phyloP scores from a whole-genome alignment of 108 stramenopile species.

The Conticribra guillardii region DNA sequence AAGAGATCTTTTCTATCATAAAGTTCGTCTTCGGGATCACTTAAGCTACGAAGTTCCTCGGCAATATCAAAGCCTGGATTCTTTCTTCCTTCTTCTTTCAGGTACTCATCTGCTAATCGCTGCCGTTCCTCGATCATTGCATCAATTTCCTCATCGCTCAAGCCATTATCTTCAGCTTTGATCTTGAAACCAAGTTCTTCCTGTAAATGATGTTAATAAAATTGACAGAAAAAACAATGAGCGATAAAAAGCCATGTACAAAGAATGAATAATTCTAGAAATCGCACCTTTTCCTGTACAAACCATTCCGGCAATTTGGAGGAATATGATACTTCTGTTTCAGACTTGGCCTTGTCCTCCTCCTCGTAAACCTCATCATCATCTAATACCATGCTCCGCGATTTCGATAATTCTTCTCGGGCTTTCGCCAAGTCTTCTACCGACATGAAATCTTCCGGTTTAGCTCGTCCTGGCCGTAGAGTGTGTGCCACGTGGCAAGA shows the following conservation, averaged over 20 bases:
- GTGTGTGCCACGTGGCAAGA: no score
- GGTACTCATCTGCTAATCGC: slow-evolving; percentile 36
- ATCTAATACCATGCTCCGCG: background rate
- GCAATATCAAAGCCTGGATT: slow-evolving; percentile 39
- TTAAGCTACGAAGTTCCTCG: slow-evolving; percentile 38
- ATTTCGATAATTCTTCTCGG: slow-evolving; percentile 6
- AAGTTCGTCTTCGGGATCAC: slow-evolving; percentile 45
- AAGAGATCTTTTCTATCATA: slow-evolving; percentile 38
- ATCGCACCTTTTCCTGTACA: background rate
- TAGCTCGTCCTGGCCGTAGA: no score
- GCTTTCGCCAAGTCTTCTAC: slow-evolving; percentile 27
- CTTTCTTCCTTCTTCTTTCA: slow-evolving; percentile 24
- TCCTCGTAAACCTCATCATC: slow-evolving; percentile 27
- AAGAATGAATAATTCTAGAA: no score
- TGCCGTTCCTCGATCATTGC: slow-evolving; percentile 37
- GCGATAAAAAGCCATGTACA: no score
- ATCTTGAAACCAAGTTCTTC: background rate
- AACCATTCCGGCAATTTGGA: background rate
- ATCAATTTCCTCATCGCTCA: background rate
- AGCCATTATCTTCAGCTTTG: background rate
- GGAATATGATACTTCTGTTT: slow-evolving; percentile 3
- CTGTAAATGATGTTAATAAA: no score
- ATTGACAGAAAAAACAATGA: no score
- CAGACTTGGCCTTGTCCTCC: slow-evolving; percentile 22
- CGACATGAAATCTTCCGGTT: slow-evolving; percentile 34